These are phyloP conservation scores for Colletotrichum cereale DNA, from an alignment of 2,329 filamentous ascomycete species.

Conservation along the genomic window DNA sequence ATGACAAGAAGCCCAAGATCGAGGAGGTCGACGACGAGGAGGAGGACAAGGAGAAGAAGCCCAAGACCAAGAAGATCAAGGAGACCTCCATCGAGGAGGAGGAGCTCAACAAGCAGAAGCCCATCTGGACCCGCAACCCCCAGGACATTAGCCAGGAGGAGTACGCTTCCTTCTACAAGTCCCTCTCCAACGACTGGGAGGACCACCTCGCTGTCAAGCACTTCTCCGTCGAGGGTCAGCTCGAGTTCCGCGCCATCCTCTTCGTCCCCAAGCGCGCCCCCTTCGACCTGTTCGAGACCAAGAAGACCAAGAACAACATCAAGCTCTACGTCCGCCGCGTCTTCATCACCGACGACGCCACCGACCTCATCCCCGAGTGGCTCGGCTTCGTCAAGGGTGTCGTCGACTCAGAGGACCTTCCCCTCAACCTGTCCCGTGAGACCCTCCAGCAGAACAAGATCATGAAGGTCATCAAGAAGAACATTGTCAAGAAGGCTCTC, in stretches of 20 bases:
- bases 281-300: conserved; percentile 99
- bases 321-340: conserved; percentile 99
- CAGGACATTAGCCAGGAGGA: conserved; percentile 95
- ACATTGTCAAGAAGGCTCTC: conserved; percentile 99
- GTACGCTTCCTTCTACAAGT: conserved; percentile 99
- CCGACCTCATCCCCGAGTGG: conserved; percentile 99
- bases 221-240: conserved; percentile 99
- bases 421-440: conserved; percentile 99
- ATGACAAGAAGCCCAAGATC: conserved; percentile 94
- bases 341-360: conserved; percentile 99
- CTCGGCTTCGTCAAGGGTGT: conserved; percentile 99
- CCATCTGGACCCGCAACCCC: conserved; percentile 99
- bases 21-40: conserved; percentile 92
- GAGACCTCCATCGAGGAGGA: conserved; percentile 99
- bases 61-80: conserved; percentile 99
- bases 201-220: conserved; percentile 99
- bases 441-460: conserved; percentile 99
- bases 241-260: conserved; percentile 99
- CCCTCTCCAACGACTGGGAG: conserved; percentile 99
- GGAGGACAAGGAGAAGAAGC: conserved; percentile 89
- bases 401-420: conserved; percentile 99
- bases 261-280: conserved; percentile 99
- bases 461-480: conserved; percentile 99
- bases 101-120: conserved; percentile 99
- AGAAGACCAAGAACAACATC: conserved; percentile 99